Evolutionary conservation across 345 rosid species (phyloP), one percentile per base, ranked within the genome.

Genomic region (Euphorbia tirucalli): DNA sequence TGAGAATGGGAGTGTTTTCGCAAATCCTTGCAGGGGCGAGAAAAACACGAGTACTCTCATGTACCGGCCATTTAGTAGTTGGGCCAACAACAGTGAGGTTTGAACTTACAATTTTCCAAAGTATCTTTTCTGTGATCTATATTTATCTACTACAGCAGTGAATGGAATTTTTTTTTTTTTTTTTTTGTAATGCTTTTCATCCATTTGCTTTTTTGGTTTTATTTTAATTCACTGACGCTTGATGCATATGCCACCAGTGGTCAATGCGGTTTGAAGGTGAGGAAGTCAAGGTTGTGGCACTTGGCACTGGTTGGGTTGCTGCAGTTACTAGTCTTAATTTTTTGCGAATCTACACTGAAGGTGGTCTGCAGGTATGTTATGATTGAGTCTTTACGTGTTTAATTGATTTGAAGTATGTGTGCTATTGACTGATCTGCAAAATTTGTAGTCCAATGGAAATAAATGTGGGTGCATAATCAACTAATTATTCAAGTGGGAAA

Each of bases 221-320:
- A 70, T 43, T 11, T 63, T 49, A n/a, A 57, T 68, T 49, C 80
- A 54, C 79, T 85, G 74, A 65, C 58, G 55, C 72, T 77, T 77
- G 70, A 64, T 74, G 28, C 71, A 3, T 71, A 57, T 79, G 64
- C 71, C 71, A 68, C 61, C 81, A 92, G 99, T 95, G 98, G 99
- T 92, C 96, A 61, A 90, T 92, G 99, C 88, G 97, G 60, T 89
- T 95, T 79, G 99, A 88, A 85, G 96, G 89, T 44, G 99, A 95
- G 87, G 98, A 92, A 82, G 98, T 95, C 78, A 89, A 88, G 79
- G 94, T 82, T 66, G 97, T 95, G 16, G 90, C 97, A 32, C 85
- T 90, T 55, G 99, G 99, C 44, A 77, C 80, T 74, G 82, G 84
- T 78, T 95, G 98, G 98, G 93, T 92, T 71, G 96, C 99, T 85